A percentile compares a stretch with the other conserved stretches of the same genome.
phyloP scores from a whole-genome alignment of 495 filamentous ascomycete species.

The Podospora sp. region DNA sequence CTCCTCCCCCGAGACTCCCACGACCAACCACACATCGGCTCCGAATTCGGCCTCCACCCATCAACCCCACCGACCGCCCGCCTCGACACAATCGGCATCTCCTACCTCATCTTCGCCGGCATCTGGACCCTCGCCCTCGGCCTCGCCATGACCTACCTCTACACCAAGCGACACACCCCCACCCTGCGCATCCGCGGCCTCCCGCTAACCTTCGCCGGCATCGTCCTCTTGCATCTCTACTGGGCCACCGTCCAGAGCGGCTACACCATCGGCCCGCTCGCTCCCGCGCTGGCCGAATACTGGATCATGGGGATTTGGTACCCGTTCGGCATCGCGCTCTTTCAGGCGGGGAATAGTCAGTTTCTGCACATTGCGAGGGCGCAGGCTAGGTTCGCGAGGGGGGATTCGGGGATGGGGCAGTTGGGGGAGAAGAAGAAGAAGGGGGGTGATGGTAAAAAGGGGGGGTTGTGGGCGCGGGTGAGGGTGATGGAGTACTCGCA shows the following conservation, averaged over 20 bases:
- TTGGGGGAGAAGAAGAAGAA: constrained; percentile 34
- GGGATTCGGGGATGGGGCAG: constrained; percentile 28
- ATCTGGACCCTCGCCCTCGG: constrained; percentile 60
- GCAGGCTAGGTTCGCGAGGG: constrained; percentile 47
- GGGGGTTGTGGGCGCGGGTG: constrained; percentile 14
- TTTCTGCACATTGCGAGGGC: constrained; percentile 64
- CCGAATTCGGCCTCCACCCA: constrained; percentile 38
- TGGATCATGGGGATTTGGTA: constrained; percentile 77
- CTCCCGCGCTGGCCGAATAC: constrained; percentile 57
- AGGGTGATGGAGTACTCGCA: constrained; percentile 49
- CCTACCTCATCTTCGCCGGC: constrained; percentile 41
- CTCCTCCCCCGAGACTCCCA: constrained; percentile 8
- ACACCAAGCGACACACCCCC: constrained; percentile 56
- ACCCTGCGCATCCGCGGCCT: constrained; percentile 67
- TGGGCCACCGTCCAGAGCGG: constrained; percentile 60
- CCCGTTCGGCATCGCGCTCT: constrained; percentile 69
- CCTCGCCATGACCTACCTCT: constrained; percentile 57
- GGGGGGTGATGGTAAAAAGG: background rate
- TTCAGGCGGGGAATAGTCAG: constrained; percentile 68
- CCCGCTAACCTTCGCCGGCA: constrained; percentile 58
- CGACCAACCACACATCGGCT: constrained; percentile 20
- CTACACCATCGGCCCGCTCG: constrained; percentile 60
- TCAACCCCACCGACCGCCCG: constrained; percentile 31
- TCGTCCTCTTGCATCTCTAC: constrained; percentile 67
- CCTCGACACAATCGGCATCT: constrained; percentile 35